Base-by-base conservation (phyloP, 2,329 filamentous ascomycete species). In the Septoria petroselini region DNA sequence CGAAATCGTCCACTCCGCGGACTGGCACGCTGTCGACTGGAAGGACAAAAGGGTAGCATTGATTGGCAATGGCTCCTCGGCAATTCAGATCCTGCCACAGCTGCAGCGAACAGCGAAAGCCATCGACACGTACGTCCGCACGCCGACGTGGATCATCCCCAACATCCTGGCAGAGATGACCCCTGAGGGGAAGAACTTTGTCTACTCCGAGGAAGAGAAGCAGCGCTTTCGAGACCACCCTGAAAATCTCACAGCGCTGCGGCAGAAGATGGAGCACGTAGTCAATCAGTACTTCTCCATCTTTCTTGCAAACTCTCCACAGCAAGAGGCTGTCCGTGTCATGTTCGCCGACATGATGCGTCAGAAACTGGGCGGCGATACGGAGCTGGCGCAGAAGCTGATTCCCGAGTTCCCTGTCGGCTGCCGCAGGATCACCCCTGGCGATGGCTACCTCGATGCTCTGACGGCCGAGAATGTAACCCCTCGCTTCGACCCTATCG, bases 121-220 rank as follows among this genome's bases (percentile, higher is more conserved):
- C 63, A 64, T 57, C 4, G 80, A 0, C 79, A 85, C 54, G 79
- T 84, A 45, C 18, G 46, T 51, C 15, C 48, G 48, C n/a, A 43
- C 42, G 15, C 48, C 48, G 0, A 51, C 48, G 2, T 51, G 42
- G 42, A 40, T 51, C 6, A 50, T 50, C 14, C 46, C 51, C 1
- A 50, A 50, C 14, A 31, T 53, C 29, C 30, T 50, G 3, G 41
- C 35, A 12, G 51, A 50, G 8, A 21, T 41, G 15, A 50, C 51
- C 6, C 41, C 46, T 1, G 51, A 50, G 12, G 47, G 46, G 1
- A 50, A 50, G 25, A 50, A 53, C 14, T 50, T 45, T 18, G 12
- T 15, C 7, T 50, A 50, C 9, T 34, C 47, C 4, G 46, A 53
- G 17, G 41, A 50, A 18, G 40, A 53, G n/a, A 53, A 50, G 21